Conservation (phyloP, 768 basidiomycete genomes). For the Collybiopsis luxurians region DNA sequence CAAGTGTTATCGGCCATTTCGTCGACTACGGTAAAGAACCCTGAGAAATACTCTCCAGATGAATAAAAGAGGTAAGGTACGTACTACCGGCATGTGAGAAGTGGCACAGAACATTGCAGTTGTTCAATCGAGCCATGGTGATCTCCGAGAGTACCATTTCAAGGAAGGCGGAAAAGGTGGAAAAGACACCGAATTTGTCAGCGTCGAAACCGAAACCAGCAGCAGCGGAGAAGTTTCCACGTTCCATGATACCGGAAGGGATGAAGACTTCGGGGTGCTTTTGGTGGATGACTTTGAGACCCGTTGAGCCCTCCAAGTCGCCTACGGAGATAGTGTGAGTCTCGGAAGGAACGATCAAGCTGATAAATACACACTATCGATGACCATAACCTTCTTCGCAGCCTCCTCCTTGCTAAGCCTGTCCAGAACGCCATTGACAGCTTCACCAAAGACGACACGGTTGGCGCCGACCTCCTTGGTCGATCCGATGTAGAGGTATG, state of each 20-base stretch:
- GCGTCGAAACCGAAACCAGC: slow-evolving; percentile 84
- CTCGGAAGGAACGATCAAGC: too few species aligned
- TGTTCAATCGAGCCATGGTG: slow-evolving; percentile 90
- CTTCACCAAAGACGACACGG: slow-evolving; percentile 83
- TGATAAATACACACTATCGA: slow-evolving; percentile 61
- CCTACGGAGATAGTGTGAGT: slow-evolving; percentile 46
- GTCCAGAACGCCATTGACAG: slow-evolving; percentile 77
- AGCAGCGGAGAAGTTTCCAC: slow-evolving; percentile 80
- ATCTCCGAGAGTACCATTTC: slow-evolving; percentile 90
- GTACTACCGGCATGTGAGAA: slow-evolving; percentile 86
- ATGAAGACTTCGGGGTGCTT: slow-evolving; percentile 88
- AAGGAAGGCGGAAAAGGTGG: slow-evolving; percentile 88
- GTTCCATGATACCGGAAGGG: slow-evolving; percentile 83
- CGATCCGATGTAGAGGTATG: slow-evolving; percentile 67
- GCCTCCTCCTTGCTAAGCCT: slow-evolving; percentile 73
- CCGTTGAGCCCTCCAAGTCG: slow-evolving; percentile 88
- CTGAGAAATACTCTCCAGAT: too few species aligned
- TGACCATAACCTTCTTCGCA: slow-evolving; percentile 78
- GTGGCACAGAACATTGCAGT: slow-evolving; percentile 84
- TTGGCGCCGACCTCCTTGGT: slow-evolving; percentile 77
- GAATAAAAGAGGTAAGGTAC: slow-evolving; percentile 14
- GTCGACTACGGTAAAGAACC: slow-evolving; percentile 44
- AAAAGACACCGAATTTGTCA: slow-evolving; percentile 85
- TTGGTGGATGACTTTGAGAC: slow-evolving; percentile 83
- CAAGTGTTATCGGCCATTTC: slow-evolving; percentile 65